Percentiles rank a stretch among this genome's conserved stretches.
These are phyloP conservation scores for Irpex sp. DNA, from an alignment of 1,284 basidiomycete genomes.

Conservation along the genomic window DNA sequence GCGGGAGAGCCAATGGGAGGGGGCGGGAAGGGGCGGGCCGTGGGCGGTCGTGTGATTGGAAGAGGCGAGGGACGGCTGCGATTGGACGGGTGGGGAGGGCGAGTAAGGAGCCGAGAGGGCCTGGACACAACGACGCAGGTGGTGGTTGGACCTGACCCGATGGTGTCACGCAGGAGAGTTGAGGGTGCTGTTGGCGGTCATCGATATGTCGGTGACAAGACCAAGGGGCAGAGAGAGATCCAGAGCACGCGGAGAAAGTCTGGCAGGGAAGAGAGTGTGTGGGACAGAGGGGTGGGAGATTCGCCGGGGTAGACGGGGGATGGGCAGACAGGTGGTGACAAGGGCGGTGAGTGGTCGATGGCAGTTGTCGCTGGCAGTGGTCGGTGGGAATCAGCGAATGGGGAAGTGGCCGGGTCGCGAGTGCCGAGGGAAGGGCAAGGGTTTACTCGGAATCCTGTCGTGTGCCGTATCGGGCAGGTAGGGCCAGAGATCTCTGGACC, in stretches of 20 bases:
- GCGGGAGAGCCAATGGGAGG: background rate
- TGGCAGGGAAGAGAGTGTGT: background rate
- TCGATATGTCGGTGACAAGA: background rate
- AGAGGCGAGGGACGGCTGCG: background rate
- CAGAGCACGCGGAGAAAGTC: background rate
- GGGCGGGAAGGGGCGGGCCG: background rate
- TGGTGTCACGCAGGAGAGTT: no score
- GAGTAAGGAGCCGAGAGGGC: background rate
- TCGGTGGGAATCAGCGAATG: background rate
- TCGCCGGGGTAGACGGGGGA: background rate
- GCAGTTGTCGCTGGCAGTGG: background rate
- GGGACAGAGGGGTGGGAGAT: background rate
- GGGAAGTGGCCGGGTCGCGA: background rate
- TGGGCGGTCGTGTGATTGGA: background rate
- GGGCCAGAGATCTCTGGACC: background rate
- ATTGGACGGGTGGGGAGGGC: background rate
- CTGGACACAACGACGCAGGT: background rate
- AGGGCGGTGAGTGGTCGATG: background rate
- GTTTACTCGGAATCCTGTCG: background rate
- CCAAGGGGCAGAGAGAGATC: background rate
- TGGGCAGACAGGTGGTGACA: background rate
- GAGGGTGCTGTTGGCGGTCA: background rate
- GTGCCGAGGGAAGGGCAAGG: background rate
- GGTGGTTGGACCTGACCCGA: no score
- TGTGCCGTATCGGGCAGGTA: background rate